Percentiles rank a stretch among this genome's conserved stretches.
phyloP scores from a whole-genome alignment of 2,329 filamentous ascomycete species.

The Microcyclosporella mali region DNA sequence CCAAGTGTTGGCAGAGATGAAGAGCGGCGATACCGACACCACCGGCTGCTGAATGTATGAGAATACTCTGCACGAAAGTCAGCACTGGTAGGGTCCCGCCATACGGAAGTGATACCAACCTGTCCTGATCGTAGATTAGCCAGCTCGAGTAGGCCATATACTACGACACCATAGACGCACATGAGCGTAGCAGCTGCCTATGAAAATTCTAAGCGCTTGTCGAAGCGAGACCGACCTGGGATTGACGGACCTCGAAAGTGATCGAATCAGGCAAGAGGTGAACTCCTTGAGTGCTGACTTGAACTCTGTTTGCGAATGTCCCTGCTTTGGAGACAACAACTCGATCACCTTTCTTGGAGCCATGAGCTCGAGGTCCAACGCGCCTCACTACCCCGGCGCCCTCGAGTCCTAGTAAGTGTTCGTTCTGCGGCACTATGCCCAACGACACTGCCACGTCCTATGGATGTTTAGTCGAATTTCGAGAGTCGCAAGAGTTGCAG shows the following conservation, averaged over 20 bases:
- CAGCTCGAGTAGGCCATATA: constrained; percentile 27
- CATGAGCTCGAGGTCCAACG: too few relatives aligned
- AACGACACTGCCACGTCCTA: too few relatives aligned
- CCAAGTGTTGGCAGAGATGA: constrained; percentile 17
- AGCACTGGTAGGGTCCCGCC: too few relatives aligned
- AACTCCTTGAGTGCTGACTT: not conserved
- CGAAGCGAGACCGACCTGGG: too few relatives aligned
- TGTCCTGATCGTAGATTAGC: constrained; percentile 24
- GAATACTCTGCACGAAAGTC: constrained; percentile 32
- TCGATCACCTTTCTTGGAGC: not conserved
- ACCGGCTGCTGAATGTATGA: constrained; percentile 29
- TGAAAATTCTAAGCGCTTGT: too few relatives aligned
- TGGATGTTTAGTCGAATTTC: too few relatives aligned
- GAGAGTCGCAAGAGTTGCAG: too few relatives aligned
- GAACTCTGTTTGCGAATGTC: constrained; percentile 1
- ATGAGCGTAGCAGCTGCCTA: constrained; percentile 20
- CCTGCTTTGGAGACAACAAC: not conserved
- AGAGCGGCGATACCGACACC: constrained; percentile 29
- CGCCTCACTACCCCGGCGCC: too few relatives aligned
- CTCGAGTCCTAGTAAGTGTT: too few relatives aligned
- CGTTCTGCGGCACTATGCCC: too few relatives aligned
- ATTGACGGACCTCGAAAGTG: constrained; percentile 13
- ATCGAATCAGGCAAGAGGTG: constrained; percentile 14
- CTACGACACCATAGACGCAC: constrained; percentile 17
- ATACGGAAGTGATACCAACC: too few relatives aligned